These are phyloP conservation scores for Decorospora gaudefroyi DNA, from an alignment of 2,329 filamentous ascomycete genomes.

Conservation along the genomic window DNA sequence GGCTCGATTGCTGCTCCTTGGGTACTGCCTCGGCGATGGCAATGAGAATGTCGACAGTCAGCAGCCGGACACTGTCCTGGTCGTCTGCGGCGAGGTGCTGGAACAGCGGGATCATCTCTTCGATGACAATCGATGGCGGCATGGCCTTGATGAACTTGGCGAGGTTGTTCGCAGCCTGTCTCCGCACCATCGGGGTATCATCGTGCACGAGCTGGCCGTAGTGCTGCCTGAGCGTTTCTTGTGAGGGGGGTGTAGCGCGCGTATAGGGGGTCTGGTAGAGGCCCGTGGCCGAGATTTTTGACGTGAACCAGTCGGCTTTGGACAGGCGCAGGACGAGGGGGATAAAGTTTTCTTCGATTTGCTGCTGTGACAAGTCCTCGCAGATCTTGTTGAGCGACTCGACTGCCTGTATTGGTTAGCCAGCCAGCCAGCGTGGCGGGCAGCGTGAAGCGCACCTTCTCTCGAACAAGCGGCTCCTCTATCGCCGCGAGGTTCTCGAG, in stretches of 20 bases:
- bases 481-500: constrained; percentile 98
- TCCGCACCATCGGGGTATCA: constrained; percentile 98
- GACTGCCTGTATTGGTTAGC: constrained; percentile 71
- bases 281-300: constrained; percentile 96
- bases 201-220: constrained; percentile 94
- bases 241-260: constrained; percentile 83
- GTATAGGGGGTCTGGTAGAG: constrained; percentile 93
- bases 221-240: constrained; percentile 88
- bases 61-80: constrained; percentile 92
- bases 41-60: constrained; percentile 96
- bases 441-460: constrained; percentile 71
- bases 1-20: constrained; percentile 96
- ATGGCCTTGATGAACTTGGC: constrained; percentile 98
- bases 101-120: constrained; percentile 99
- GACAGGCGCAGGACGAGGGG: constrained; percentile 93
- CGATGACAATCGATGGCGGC: constrained; percentile 86
- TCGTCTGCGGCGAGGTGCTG: constrained; percentile 96
- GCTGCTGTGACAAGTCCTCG: constrained; percentile 82
- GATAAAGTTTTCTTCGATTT: constrained; percentile 97
- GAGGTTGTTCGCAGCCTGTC: constrained; percentile 93
- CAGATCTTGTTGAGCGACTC: constrained; percentile 99
- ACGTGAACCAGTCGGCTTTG: constrained; percentile 99
- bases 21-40: constrained; percentile 96
- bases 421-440: not conserved
- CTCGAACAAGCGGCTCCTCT: constrained; percentile 94